Conservation (phyloP, 106 monocot genomes). For the Dioscorea zingiberensis region DNA sequence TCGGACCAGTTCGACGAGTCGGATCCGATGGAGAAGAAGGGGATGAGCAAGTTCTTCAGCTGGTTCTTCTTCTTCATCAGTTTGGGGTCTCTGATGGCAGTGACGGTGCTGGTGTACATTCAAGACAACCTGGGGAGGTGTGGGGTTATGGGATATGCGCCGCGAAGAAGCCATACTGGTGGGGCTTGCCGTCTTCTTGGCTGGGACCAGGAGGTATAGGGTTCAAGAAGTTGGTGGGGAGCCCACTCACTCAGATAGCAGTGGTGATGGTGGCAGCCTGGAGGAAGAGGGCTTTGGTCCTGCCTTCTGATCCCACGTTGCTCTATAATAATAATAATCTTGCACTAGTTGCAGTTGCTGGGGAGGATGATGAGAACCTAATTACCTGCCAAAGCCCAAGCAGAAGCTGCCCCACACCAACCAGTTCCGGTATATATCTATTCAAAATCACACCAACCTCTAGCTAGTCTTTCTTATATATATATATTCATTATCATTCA, state of each 20-base stretch:
- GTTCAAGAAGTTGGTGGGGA: conserved; percentile 64
- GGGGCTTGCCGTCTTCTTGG: conserved; percentile 40
- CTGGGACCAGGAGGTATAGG: conserved; percentile 50
- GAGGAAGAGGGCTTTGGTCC: conserved; percentile 32
- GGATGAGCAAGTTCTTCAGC: conserved; percentile 65
- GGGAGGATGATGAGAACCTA: neutral
- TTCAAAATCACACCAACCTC: no score
- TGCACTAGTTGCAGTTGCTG: conserved; percentile 6
- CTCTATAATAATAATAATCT: conserved; percentile 46
- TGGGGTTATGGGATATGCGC: conserved; percentile 72
- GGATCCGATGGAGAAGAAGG: conserved; percentile 29
- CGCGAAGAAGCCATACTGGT: conserved; percentile 29
- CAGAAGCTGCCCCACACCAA: conserved; percentile 39
- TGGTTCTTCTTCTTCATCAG: conserved; percentile 88
- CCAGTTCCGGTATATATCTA: conserved; percentile 36
- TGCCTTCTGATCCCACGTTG: conserved; percentile 33
- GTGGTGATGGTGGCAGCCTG: conserved; percentile 49
- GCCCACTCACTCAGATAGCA: conserved; percentile 64
- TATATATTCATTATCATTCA: no score
- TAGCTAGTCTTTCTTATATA: no score
- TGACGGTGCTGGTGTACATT: conserved; percentile 65
- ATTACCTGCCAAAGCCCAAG: conserved; percentile 12
- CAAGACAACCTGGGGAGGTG: conserved; percentile 52
- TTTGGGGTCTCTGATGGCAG: conserved; percentile 57
- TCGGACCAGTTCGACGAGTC: conserved; percentile 80